Evolutionary conservation across 2,329 filamentous ascomycete genomes (phyloP), one percentile per base, ranked within the genome.

Genomic region (Verticillium albo-atrum): DNA sequence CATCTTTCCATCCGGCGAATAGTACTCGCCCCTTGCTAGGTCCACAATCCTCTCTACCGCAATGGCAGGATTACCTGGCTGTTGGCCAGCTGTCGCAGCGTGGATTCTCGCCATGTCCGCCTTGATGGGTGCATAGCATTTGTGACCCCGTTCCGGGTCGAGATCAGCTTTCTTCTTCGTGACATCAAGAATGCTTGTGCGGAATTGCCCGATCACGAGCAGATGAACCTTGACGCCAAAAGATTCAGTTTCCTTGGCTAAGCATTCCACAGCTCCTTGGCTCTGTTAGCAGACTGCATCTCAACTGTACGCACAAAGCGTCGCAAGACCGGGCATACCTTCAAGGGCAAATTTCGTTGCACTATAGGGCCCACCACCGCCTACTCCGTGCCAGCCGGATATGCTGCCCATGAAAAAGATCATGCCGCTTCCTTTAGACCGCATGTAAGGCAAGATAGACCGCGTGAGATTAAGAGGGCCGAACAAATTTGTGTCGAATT

Each of bases 121-220:
- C 20, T 75, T 74, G 58, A 75, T 74, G 4, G 64, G 56, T 0
- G 66, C 65, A 34, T 75, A 76, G 5, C 54, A 55, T 42, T 14
- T 20, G 20, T 68, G 65, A 0, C 66, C 55, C 0, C 68, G 42
- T 0, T 66, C 61, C 1, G 68, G 50, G 0, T 67, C 65, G 1
- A 70, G 67, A 10, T 72, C 65, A 12, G 63, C 67, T n/a, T 74
- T 66, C 5, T 74, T 75, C 26, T 67, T 68, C 9, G 80, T 74
- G 0, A 76, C 71, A 0, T 68, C 54, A 25, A 55, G 54, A 25
- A 55, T 55, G 15, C 54, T 67, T 0, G 78, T 81, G 2, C 74
- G 68, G 57, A 79, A 81, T 56, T 77, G 77, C 52, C 78, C 77
- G 4, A 79, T 65, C 0, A 77, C 64, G 1, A 77, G 64, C 0